Conservation (phyloP, 495 filamentous ascomycete genomes). For the Chaetomium fimeti region DNA sequence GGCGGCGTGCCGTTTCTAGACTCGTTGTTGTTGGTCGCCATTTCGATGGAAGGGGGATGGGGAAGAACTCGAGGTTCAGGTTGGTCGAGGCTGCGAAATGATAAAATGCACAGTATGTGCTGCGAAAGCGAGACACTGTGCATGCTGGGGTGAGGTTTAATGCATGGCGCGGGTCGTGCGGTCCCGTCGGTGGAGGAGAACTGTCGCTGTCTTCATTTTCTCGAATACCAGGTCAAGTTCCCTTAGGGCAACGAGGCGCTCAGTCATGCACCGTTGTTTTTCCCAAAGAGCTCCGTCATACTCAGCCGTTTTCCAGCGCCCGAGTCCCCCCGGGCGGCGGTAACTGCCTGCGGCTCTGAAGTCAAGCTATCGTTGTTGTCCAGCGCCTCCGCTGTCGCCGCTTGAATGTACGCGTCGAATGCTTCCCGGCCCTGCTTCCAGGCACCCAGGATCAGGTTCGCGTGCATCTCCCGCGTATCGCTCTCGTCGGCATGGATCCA, state of each 20-base stretch:
- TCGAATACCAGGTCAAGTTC: not conserved
- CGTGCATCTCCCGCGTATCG: slow-evolving; percentile 40
- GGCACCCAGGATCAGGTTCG: slow-evolving; percentile 39
- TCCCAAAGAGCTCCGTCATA: slow-evolving; percentile 39
- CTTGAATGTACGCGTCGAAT: slow-evolving; percentile 20
- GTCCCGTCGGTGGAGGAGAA: too few relatives aligned
- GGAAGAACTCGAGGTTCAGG: not conserved
- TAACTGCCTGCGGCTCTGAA: slow-evolving; percentile 5
- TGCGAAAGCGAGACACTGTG: not conserved
- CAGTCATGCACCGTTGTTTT: slow-evolving; percentile 20
- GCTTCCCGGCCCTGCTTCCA: slow-evolving; percentile 41
- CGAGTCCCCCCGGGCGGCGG: slow-evolving; percentile 1
- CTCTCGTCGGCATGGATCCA: slow-evolving; percentile 50
- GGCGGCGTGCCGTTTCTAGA: not conserved
- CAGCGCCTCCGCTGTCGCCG: slow-evolving; percentile 10
- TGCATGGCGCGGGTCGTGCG: too few relatives aligned
- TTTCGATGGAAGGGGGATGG: not conserved
- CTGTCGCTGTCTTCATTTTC: too few relatives aligned
- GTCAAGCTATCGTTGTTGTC: slow-evolving; percentile 18
- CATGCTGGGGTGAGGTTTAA: too few relatives aligned
- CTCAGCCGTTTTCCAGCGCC: slow-evolving; percentile 32
- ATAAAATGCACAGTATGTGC: slow-evolving; percentile 1
- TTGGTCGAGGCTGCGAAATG: not conserved
- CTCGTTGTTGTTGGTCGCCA: not conserved
- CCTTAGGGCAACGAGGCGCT: not conserved